Percentiles rank a stretch among this genome's conserved stretches.
Evolutionary conservation across 176 grass and related monocot genomes (phyloP).

Genomic region (Hordeum marinum): DNA sequence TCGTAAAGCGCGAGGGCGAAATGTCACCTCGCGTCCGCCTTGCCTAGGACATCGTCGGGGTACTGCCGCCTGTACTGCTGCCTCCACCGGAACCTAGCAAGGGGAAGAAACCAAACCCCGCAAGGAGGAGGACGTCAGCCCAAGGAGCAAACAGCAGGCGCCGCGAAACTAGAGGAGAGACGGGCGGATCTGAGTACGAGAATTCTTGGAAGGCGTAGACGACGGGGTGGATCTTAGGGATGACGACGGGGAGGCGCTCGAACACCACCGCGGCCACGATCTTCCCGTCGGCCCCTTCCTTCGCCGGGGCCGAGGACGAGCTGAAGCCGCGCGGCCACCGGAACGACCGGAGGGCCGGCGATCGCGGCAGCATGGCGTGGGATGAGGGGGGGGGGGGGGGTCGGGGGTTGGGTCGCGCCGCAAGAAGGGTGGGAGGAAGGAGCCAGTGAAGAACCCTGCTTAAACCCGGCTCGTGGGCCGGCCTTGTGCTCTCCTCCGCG

Average conservation of each 20-base stretch:
- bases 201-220: conserved; percentile 94
- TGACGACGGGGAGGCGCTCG: conserved; percentile 87
- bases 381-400: background rate
- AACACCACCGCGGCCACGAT: conserved; percentile 83
- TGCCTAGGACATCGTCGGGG: conserved; percentile 77
- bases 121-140: background rate
- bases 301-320: background rate
- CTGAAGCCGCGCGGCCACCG: conserved; percentile 37
- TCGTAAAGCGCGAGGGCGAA: background rate
- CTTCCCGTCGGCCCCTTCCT: conserved; percentile 39
- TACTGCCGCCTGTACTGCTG: conserved; percentile 85
- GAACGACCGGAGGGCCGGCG: conserved; percentile 37
- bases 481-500: conserved; percentile 1
- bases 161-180: background rate
- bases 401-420: background rate
- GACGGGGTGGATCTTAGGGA: conserved; percentile 88
- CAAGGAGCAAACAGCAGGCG: background rate
- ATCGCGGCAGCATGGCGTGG: conserved; percentile 36
- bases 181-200: conserved; percentile 44
- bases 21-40: conserved; percentile 48
- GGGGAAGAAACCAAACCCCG: background rate
- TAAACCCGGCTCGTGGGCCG: conserved; percentile 45
- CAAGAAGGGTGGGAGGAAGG: background rate
- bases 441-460: conserved; percentile 33
- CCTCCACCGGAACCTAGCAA: conserved; percentile 85